phyloP scores from a whole-genome alignment of 2,329 filamentous ascomycete species.

The Diaporthe humulicola region DNA sequence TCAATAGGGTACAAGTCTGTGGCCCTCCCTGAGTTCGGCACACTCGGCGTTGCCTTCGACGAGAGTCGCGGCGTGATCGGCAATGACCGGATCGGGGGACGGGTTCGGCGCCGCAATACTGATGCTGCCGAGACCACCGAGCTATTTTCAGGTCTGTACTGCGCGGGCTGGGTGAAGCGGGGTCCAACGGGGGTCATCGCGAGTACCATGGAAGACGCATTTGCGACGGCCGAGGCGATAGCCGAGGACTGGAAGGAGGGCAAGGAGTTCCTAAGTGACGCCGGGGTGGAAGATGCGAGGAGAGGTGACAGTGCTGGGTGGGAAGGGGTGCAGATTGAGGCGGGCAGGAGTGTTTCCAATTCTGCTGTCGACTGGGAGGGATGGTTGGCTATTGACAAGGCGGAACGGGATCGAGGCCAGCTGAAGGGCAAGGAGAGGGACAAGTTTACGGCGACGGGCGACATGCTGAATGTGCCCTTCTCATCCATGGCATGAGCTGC shows the following conservation, averaged over 20 bases:
- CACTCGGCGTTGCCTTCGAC: constrained; percentile 85
- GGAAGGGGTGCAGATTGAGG: constrained; percentile 78
- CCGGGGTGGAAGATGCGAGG: constrained; percentile 22
- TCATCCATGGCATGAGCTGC: constrained; percentile 9
- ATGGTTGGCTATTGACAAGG: constrained; percentile 86
- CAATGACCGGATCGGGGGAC: constrained; percentile 82
- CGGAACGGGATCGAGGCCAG: constrained; percentile 77
- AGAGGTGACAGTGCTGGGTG: constrained; percentile 68
- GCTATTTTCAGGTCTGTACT: constrained; percentile 81
- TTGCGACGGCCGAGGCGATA: constrained; percentile 87
- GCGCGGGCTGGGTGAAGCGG: constrained; percentile 95
- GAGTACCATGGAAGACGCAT: constrained; percentile 95
- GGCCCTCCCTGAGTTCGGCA: constrained; percentile 79
- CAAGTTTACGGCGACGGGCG: constrained; percentile 69
- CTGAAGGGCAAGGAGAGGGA: constrained; percentile 82
- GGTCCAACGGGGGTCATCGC: constrained; percentile 97
- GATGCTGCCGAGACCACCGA: constrained; percentile 49
- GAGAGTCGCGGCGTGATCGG: constrained; percentile 79
- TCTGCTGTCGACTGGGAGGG: constrained; percentile 80
- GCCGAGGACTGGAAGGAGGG: constrained; percentile 77
- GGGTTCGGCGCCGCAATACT: constrained; percentile 64
- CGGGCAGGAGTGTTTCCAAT: constrained; percentile 50
- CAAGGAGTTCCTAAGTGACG: constrained; percentile 54
- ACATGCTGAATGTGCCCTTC: constrained; percentile 63
- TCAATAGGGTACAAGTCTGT: constrained; percentile 96